Conservation (phyloP, 345 rosid species). For the Eucalyptus decipiens region DNA sequence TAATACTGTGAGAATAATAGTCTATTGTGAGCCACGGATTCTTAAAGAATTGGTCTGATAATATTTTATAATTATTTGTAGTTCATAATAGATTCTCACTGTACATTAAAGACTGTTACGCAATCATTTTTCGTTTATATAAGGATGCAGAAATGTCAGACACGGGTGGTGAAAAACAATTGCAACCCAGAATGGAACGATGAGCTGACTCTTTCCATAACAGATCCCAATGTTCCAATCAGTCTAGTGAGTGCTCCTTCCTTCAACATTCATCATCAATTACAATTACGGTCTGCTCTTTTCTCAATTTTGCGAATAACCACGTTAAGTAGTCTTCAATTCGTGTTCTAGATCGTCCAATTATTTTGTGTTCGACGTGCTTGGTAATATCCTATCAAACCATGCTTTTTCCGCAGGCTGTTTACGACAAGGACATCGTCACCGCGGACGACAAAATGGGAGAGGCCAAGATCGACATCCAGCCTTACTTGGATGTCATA, state of each 20-base stretch:
- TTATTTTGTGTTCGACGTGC: neutral
- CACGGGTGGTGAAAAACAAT: constrained; percentile 42
- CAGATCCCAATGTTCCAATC: constrained; percentile 24
- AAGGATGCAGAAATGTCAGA: constrained; percentile 42
- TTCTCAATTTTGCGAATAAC: neutral
- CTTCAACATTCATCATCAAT: neutral
- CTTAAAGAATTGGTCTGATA: fast-evolving
- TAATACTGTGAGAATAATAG: fast-evolving
- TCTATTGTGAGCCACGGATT: too few species aligned
- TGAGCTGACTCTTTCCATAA: constrained; percentile 56
- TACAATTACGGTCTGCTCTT: too few species aligned
- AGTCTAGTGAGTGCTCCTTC: constrained; percentile 33
- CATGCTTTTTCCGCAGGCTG: constrained; percentile 24
- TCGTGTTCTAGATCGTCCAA: neutral
- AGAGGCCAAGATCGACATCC: constrained; percentile 54
- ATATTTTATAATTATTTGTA: too few species aligned
- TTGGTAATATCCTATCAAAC: neutral
- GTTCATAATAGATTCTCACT: fast-evolving
- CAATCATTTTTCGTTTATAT: too few species aligned
- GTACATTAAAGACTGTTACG: fast-evolving
- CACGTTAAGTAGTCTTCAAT: neutral
- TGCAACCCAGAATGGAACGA: constrained; percentile 90
- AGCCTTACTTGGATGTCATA: constrained; percentile 37
- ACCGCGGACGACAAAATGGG: constrained; percentile 75
- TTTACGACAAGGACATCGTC: constrained; percentile 70